These are phyloP conservation scores for Iris pallida DNA, from an alignment of 116 monocot species.

Conservation along the genomic window DNA sequence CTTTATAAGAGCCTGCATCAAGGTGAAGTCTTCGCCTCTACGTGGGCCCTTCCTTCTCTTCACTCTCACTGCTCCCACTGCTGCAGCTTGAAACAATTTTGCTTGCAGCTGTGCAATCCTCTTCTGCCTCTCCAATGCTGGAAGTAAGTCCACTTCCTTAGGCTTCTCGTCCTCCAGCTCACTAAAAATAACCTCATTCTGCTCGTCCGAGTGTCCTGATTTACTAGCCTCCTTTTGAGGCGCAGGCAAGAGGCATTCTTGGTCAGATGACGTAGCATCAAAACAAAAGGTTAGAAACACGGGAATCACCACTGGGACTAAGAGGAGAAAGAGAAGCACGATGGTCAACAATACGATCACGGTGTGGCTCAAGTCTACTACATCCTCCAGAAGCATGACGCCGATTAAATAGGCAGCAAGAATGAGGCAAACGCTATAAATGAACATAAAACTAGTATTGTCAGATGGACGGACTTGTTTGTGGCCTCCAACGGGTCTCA, in stretches of 20 bases:
- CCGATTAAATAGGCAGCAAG: conserved; percentile 86
- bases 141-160: conserved; percentile 73
- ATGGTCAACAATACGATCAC: conserved; percentile 49
- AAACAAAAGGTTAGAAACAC: conserved; percentile 36
- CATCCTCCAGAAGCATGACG: conserved; percentile 80
- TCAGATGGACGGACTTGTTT: conserved; percentile 59
- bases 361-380: conserved; percentile 43
- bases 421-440: conserved; percentile 66
- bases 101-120: conserved; percentile 62
- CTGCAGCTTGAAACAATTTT: conserved; percentile 68
- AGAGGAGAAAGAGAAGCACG: conserved; percentile 41
- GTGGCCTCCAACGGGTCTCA: conserved; percentile 76
- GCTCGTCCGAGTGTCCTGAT: conserved; percentile 14
- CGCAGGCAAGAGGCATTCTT: conserved; percentile 38
- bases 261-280: conserved; percentile 21
- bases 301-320: conserved; percentile 66
- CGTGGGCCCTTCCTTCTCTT: conserved; percentile 72
- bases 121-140: conserved; percentile 61
- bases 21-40: conserved; percentile 78
- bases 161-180: conserved; percentile 90
- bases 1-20: conserved; percentile 71
- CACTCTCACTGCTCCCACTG: conserved; percentile 71
- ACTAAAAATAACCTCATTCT: conserved; percentile 55
- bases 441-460: conserved; percentile 44
- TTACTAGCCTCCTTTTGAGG: conserved; percentile 36